These are phyloP conservation scores for Hypoxylon sp. DNA, from an alignment of 2,329 filamentous ascomycete species.

Conservation along the genomic window DNA sequence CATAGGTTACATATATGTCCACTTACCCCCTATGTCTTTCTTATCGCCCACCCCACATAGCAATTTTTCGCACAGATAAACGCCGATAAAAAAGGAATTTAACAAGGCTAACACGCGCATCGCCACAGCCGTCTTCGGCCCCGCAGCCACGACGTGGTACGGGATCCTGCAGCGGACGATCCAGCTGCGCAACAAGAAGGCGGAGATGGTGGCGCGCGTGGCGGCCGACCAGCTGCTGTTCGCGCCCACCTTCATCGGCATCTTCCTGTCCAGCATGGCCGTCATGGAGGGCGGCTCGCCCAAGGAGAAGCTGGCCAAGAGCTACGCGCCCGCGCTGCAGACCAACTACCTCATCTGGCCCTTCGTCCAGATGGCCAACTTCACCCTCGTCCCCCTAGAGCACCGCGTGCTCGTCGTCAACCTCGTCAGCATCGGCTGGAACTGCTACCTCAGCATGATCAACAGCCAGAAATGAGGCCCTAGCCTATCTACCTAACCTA, in stretches of 20 bases:
- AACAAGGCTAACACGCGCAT: conserved; percentile 17
- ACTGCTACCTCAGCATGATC: conserved; percentile 72
- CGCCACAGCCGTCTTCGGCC: conserved; percentile 81
- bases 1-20: too few species aligned
- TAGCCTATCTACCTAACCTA: too few species aligned
- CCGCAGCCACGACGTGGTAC: conserved; percentile 90
- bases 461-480: conserved; percentile 58
- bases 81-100: conserved; percentile 4
- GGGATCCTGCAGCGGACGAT: conserved; percentile 79
- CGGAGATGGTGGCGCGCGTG: conserved; percentile 82
- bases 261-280: conserved; percentile 88
- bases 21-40: conserved; percentile 9
- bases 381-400: conserved; percentile 85
- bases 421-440: conserved; percentile 77
- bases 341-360: conserved; percentile 94
- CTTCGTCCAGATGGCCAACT: conserved; percentile 85
- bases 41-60: not conserved
- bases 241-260: conserved; percentile 83
- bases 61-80: not conserved
- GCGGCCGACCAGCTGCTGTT: conserved; percentile 85
- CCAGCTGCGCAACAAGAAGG: conserved; percentile 70
- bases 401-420: conserved; percentile 90
- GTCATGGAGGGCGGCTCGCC: conserved; percentile 75
- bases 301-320: conserved; percentile 76
- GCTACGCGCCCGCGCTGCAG: conserved; percentile 77